A percentile compares a stretch with the other conserved stretches of the same genome.
Evolutionary conservation across 441 rosid species (phyloP).

Genomic region (Lepidium campestre): DNA sequence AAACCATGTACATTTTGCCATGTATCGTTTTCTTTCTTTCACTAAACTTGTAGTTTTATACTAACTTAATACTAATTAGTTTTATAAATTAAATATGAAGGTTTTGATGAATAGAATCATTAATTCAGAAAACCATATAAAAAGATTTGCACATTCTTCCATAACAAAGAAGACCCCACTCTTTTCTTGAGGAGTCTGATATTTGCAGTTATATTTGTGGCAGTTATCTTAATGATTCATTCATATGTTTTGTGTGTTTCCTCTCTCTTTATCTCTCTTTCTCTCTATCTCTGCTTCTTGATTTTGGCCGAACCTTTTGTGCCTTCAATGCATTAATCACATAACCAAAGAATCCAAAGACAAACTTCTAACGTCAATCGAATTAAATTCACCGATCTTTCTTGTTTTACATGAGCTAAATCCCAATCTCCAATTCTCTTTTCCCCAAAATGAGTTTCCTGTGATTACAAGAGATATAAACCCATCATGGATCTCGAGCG

Average conservation of each 20-base stretch:
- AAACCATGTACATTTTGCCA: too few species aligned
- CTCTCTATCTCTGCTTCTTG: constrained; percentile 5
- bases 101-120: too few species aligned
- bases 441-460: constrained; percentile 22
- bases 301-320: constrained; percentile 7
- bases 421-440: background rate
- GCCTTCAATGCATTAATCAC: constrained; percentile 11
- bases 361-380: constrained; percentile 1
- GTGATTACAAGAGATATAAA: constrained; percentile 23
- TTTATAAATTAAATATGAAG: too few species aligned
- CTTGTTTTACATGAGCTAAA: background rate
- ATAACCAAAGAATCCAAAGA: background rate
- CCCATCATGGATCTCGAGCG: constrained; percentile 63
- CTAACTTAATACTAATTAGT: too few species aligned
- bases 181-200: constrained; percentile 3
- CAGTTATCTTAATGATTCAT: constrained; percentile 28
- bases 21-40: too few species aligned
- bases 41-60: too few species aligned
- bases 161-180: constrained; percentile 25
- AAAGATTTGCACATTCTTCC: constrained; percentile 26
- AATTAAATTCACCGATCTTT: background rate
- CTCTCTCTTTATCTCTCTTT: constrained; percentile 1
- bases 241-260: constrained; percentile 12
- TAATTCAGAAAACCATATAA: background rate
- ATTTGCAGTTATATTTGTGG: constrained; percentile 30